phyloP scores from a whole-genome alignment of 1,284 basidiomycete species.

The Coriolopsis trogii region DNA sequence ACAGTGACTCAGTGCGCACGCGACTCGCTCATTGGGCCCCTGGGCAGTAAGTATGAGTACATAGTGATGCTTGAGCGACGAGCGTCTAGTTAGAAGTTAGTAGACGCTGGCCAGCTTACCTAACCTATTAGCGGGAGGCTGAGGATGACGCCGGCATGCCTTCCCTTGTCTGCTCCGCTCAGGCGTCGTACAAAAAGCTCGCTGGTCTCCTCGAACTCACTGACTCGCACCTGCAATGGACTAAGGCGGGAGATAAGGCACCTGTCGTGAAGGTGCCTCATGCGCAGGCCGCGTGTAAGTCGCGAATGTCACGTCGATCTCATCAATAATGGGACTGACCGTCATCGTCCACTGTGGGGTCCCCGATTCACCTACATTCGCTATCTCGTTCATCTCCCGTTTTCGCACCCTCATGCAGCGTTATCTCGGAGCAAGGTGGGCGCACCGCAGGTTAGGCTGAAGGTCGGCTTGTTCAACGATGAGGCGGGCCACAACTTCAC shows the following conservation, averaged over 20 bases:
- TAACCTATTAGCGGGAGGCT: constrained; percentile 29
- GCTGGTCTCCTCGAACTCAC: constrained; percentile 73
- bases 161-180: constrained; percentile 67
- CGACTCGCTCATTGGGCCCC: no score
- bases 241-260: constrained; percentile 63
- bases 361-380: background rate
- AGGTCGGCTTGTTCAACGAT: constrained; percentile 66
- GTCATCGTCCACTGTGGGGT: no score
- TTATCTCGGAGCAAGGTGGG: constrained; percentile 77
- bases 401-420: constrained; percentile 4
- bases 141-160: constrained; percentile 39
- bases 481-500: constrained; percentile 79
- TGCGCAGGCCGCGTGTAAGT: constrained; percentile 66
- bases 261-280: constrained; percentile 64
- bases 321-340: no score
- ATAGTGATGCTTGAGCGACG: no score
- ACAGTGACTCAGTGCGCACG: no score
- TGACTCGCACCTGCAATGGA: constrained; percentile 70
- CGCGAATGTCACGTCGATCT: constrained; percentile 16
- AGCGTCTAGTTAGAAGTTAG: no score
- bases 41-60: no score
- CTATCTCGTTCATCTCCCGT: background rate
- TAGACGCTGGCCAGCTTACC: constrained; percentile 29
- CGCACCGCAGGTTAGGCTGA: constrained; percentile 73
- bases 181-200: constrained; percentile 80